Conservation (phyloP, 768 basidiomycete genomes). For the Cystobasidium ongulense region DNA sequence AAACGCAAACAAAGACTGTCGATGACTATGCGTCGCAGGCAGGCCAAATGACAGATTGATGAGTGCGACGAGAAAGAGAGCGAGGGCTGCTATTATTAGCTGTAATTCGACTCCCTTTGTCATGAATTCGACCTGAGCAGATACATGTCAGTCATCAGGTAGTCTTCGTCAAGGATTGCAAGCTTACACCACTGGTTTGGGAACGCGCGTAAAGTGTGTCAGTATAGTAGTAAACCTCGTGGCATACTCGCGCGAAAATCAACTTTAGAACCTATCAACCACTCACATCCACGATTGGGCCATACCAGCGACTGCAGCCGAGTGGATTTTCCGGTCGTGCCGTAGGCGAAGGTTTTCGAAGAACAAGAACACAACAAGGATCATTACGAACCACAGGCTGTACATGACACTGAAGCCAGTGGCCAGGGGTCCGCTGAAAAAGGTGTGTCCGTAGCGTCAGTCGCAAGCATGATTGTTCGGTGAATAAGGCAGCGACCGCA, state of each 20-base stretch:
- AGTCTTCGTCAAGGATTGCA: neutral
- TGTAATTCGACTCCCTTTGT: conserved; percentile 1
- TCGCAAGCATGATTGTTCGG: too few species aligned
- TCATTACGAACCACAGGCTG: neutral
- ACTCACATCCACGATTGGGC: neutral
- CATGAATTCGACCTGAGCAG: neutral
- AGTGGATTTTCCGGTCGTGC: neutral
- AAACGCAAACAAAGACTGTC: neutral
- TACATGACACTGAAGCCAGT: neutral
- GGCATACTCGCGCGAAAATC: too few species aligned
- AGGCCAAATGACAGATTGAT: neutral
- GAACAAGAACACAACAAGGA: neutral
- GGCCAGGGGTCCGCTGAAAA: neutral
- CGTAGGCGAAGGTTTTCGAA: neutral
- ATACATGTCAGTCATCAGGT: neutral
- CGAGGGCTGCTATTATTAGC: neutral
- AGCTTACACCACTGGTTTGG: neutral
- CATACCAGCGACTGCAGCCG: neutral
- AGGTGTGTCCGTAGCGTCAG: too few species aligned
- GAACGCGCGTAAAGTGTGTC: neutral
- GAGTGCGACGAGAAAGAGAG: neutral
- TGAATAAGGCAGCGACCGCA: neutral
- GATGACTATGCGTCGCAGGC: neutral
- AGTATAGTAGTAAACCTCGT: neutral
- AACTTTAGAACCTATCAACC: neutral